A percentile compares a stretch with the other conserved stretches of the same genome.
These are phyloP conservation scores for Dichomitus squalens DNA, from an alignment of 1,284 basidiomycete genomes.

Conservation along the genomic window DNA sequence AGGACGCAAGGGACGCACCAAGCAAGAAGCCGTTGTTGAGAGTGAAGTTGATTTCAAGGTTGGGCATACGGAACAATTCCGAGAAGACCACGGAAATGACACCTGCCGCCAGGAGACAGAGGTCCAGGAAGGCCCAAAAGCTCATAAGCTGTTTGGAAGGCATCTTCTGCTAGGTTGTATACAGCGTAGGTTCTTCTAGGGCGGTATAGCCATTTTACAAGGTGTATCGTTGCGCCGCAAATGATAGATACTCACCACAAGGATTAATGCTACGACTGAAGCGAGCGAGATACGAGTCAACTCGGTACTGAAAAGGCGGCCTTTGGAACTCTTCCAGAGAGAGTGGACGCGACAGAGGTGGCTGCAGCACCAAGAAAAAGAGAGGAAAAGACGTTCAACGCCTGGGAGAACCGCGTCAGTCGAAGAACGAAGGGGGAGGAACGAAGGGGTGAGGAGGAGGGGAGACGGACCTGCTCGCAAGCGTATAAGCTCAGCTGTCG, in stretches of 20 bases:
- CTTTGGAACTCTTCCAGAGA: slow-evolving; percentile 34
- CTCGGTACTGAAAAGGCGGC: slow-evolving; percentile 20
- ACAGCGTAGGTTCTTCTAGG: slow-evolving; percentile 20
- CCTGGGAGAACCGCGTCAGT: slow-evolving; percentile 42
- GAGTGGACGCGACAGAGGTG: slow-evolving; percentile 37
- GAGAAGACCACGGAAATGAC: slow-evolving; percentile 66
- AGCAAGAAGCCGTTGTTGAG: slow-evolving; percentile 59
- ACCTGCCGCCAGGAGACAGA: slow-evolving; percentile 71
- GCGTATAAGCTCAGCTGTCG: slow-evolving; percentile 24
- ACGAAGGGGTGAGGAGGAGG: slow-evolving; percentile 15
- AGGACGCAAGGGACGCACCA: slow-evolving; percentile 45
- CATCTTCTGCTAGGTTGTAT: slow-evolving; percentile 47
- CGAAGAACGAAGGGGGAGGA: slow-evolving; percentile 36
- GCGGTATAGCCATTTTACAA: neutral
- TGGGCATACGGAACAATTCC: slow-evolving; percentile 65
- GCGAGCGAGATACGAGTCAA: slow-evolving; percentile 27
- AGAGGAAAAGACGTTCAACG: slow-evolving; percentile 57
- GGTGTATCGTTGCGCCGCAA: too few species aligned
- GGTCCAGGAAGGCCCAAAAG: slow-evolving; percentile 70
- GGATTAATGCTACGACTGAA: slow-evolving; percentile 19
- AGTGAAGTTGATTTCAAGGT: slow-evolving; percentile 72
- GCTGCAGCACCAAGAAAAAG: slow-evolving; percentile 36
- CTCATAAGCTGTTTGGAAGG: slow-evolving; percentile 69
- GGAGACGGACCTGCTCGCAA: slow-evolving; percentile 18
- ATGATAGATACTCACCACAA: slow-evolving; percentile 17